Conservation (phyloP, 805 yeast species). For the Phaffomyces antillensis region DNA sequence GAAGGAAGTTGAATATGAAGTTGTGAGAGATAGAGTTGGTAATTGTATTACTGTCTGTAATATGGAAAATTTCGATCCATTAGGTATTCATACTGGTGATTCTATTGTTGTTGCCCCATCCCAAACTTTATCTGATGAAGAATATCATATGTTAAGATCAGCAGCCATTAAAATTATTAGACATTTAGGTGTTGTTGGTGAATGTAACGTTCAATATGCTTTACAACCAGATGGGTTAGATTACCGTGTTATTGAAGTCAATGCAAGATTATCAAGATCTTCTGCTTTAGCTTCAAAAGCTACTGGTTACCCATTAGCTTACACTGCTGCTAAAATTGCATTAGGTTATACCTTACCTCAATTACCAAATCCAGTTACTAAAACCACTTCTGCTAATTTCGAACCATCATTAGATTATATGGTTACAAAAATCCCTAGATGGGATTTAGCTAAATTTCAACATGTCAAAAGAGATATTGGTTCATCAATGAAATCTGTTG, state of each 20-base stretch:
- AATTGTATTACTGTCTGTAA: constrained; percentile 98
- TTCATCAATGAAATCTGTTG: constrained; percentile 96
- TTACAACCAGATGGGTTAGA: constrained; percentile 93
- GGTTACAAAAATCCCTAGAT: constrained; percentile 96
- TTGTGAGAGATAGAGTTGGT: constrained; percentile 91
- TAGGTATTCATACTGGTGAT: constrained; percentile 98
- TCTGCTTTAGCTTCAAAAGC: constrained; percentile 98
- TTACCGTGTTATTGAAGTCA: constrained; percentile 94
- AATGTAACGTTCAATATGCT: constrained; percentile 96
- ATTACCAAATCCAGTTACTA: constrained; percentile 92
- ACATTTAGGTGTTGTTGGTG: constrained; percentile 98
- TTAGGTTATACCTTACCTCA: constrained; percentile 92
- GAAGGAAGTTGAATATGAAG: constrained; percentile 99
- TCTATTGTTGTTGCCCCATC: constrained; percentile 99
- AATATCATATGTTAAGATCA: constrained; percentile 94
- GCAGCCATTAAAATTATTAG: constrained; percentile 97
- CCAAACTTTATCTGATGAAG: constrained; percentile 94
- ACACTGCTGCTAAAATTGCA: constrained; percentile 97
- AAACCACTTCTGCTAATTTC: constrained; percentile 91
- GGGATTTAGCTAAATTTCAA: constrained; percentile 95
- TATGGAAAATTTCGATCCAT: constrained; percentile 98
- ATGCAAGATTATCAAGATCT: constrained; percentile 94
- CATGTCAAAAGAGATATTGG: constrained; percentile 92
- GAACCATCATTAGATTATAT: constrained; percentile 96
- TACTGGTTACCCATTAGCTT: constrained; percentile 97